phyloP scores from a whole-genome alignment of 1,139 yeast genomes.

The Zygosaccharomyces sapae region DNA sequence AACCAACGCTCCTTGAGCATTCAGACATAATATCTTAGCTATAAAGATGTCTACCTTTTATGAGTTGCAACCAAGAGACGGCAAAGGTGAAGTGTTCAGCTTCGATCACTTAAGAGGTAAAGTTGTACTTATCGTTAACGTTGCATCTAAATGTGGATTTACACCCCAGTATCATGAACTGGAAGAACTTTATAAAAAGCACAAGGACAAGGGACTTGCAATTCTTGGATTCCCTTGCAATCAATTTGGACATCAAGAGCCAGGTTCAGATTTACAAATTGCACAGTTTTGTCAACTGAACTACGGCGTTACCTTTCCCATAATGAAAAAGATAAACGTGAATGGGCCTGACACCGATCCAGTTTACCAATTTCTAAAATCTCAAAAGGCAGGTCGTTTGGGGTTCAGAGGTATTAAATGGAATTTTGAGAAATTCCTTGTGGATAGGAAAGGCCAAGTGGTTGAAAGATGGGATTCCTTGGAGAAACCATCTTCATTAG shows the following conservation, averaged over 20 bases:
- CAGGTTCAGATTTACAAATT: slow-evolving; percentile 58
- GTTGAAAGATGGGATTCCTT: slow-evolving; percentile 59
- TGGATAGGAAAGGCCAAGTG: slow-evolving; percentile 64
- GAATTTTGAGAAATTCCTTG: slow-evolving; percentile 86
- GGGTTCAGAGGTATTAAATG: slow-evolving; percentile 71
- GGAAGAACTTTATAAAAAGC: slow-evolving; percentile 69
- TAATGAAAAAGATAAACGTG: slow-evolving; percentile 74
- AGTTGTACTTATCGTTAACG: slow-evolving; percentile 78
- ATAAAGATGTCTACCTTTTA: slow-evolving; percentile 39
- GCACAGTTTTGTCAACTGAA: slow-evolving; percentile 51
- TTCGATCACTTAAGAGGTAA: slow-evolving; percentile 69
- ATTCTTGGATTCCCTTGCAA: slow-evolving; percentile 86
- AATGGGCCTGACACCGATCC: slow-evolving; percentile 74
- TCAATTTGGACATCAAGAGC: slow-evolving; percentile 85
- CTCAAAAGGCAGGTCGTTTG: slow-evolving; percentile 49
- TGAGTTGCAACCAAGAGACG: slow-evolving; percentile 47
- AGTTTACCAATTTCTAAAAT: slow-evolving; percentile 69
- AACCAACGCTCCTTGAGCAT: too few species aligned
- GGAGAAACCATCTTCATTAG: slow-evolving; percentile 62
- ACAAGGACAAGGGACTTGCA: slow-evolving; percentile 60
- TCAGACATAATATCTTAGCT: too few species aligned
- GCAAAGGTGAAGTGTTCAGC: slow-evolving; percentile 51
- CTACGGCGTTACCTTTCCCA: slow-evolving; percentile 59
- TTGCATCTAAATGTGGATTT: slow-evolving; percentile 64
- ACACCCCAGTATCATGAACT: slow-evolving; percentile 64